Evolutionary conservation across 805 yeast genomes (phyloP).

Genomic region (Metschnikowia matae): DNA sequence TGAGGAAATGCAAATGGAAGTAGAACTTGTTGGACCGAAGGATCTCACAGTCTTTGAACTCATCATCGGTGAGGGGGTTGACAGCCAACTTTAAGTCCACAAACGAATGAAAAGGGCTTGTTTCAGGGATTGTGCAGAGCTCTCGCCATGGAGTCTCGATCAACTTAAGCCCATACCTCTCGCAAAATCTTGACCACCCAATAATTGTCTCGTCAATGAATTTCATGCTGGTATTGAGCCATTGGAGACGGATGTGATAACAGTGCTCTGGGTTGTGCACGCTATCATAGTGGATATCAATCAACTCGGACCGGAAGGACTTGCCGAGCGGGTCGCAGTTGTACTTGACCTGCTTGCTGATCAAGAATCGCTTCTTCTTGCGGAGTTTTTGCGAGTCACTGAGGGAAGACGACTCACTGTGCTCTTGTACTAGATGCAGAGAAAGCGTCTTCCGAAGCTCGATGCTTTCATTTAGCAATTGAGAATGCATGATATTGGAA

Average conservation of each 20-base stretch:
- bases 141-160: constrained; percentile 94
- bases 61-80: constrained; percentile 67
- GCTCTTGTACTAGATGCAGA: constrained; percentile 11
- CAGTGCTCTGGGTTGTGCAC: constrained; percentile 95
- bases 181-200: constrained; percentile 79
- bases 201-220: constrained; percentile 65
- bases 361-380: constrained; percentile 41
- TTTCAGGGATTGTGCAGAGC: constrained; percentile 65
- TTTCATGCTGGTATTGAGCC: constrained; percentile 89
- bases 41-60: constrained; percentile 40
- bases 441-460: constrained; percentile 13
- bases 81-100: constrained; percentile 62
- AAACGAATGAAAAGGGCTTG: constrained; percentile 86
- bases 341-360: constrained; percentile 62
- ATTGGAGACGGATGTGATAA: constrained; percentile 84
- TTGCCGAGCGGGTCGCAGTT: constrained; percentile 71
- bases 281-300: constrained; percentile 83
- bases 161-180: constrained; percentile 68
- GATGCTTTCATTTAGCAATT: neutral
- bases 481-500: neutral
- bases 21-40: constrained; percentile 55
- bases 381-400: constrained; percentile 19
- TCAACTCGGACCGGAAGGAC: constrained; percentile 73
- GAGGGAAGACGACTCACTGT: constrained; percentile 17
- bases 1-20: constrained; percentile 73